These are phyloP conservation scores for Termitomyces sp. DNA, from an alignment of 768 basidiomycete species.

Conservation along the genomic window DNA sequence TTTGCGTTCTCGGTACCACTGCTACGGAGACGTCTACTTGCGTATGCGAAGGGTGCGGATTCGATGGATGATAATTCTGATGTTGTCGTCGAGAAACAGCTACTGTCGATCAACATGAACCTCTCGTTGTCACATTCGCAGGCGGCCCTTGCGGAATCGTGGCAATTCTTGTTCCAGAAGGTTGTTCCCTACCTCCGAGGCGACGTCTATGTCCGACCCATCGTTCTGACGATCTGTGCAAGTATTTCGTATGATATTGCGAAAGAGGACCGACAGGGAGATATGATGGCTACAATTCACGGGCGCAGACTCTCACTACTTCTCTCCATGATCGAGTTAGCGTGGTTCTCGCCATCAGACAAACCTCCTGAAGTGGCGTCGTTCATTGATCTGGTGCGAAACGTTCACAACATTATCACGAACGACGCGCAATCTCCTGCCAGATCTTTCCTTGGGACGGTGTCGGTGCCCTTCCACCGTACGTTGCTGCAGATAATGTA, in stretches of 20 bases:
- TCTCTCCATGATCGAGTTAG: constrained; percentile 73
- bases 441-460: constrained; percentile 63
- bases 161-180: constrained; percentile 69
- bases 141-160: constrained; percentile 68
- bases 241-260: constrained; percentile 67
- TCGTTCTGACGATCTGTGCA: constrained; percentile 54
- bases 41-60: constrained; percentile 38
- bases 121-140: constrained; percentile 83
- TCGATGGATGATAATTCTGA: constrained; percentile 40
- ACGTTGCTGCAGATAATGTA: constrained; percentile 77
- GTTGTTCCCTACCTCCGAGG: constrained; percentile 61
- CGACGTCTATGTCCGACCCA: constrained; percentile 51
- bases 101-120: constrained; percentile 82
- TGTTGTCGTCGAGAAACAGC: constrained; percentile 51
- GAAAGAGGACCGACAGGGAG: constrained; percentile 66
- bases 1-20: constrained; percentile 69
- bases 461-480: constrained; percentile 73
- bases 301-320: constrained; percentile 70
- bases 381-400: constrained; percentile 60
- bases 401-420: constrained; percentile 60
- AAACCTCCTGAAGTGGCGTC: constrained; percentile 49
- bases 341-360: constrained; percentile 66
- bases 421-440: constrained; percentile 75
- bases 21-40: constrained; percentile 58
- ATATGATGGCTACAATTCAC: constrained; percentile 84